These are phyloP conservation scores for Tolypocladium inflatum DNA, from an alignment of 2,329 filamentous ascomycete species.

Conservation along the genomic window DNA sequence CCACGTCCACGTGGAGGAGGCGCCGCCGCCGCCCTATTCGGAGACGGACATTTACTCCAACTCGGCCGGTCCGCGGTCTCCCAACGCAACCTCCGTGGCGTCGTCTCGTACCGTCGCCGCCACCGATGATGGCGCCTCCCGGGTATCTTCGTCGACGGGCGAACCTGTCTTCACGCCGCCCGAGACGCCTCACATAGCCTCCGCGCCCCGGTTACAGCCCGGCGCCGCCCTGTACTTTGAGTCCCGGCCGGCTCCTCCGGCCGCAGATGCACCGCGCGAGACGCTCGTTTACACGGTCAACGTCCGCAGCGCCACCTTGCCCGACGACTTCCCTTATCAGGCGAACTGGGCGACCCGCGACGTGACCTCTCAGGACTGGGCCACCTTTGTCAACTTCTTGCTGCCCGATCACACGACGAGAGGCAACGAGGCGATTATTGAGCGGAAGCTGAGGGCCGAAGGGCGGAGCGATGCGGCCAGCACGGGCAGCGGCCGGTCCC, in stretches of 20 bases:
- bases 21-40: constrained; percentile 46
- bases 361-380: constrained; percentile 44
- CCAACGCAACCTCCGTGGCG: constrained; percentile 8
- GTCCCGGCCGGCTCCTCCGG: constrained; percentile 25
- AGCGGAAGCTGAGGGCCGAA: constrained; percentile 39
- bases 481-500: constrained; percentile 9
- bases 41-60: constrained; percentile 47
- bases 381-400: constrained; percentile 47
- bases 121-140: constrained; percentile 26
- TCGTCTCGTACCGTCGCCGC: constrained; percentile 16
- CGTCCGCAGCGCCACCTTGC: constrained; percentile 23
- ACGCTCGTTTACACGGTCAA: constrained; percentile 23
- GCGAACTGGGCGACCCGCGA: constrained; percentile 29
- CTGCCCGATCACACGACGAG: constrained; percentile 36
- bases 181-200: constrained; percentile 30
- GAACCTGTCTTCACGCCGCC: constrained; percentile 43
- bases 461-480: constrained; percentile 15
- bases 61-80: constrained; percentile 20
- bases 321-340: constrained; percentile 35
- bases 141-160: constrained; percentile 29
- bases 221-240: constrained; percentile 32
- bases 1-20: constrained; percentile 19
- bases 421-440: constrained; percentile 36
- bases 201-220: constrained; percentile 7
- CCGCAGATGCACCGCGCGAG: constrained; percentile 5